Evolutionary conservation across 768 basidiomycete genomes (phyloP).

Genomic region (Amanita pallidorosea): DNA sequence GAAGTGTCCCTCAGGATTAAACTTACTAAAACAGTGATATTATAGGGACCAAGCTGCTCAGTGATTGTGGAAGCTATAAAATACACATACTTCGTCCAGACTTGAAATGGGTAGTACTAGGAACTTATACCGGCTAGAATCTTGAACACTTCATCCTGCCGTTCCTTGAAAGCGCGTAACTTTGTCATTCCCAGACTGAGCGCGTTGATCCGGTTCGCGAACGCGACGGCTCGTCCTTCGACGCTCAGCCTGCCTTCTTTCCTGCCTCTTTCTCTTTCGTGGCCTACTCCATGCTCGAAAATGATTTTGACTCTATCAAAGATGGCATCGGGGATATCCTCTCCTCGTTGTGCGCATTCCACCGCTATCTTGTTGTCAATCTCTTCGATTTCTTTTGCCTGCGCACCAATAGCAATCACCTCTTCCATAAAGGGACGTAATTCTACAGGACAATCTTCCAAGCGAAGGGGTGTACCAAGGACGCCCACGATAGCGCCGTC

Average conservation of each 20-base stretch:
- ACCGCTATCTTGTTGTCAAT: constrained; percentile 49
- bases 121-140: constrained; percentile 42
- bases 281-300: constrained; percentile 50
- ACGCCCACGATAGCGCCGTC: constrained; percentile 44
- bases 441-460: constrained; percentile 48
- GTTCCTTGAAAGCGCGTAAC: constrained; percentile 60
- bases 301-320: constrained; percentile 51
- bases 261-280: constrained; percentile 17
- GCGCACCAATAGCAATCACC: constrained; percentile 41
- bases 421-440: constrained; percentile 69
- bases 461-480: constrained; percentile 42
- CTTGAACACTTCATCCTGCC: constrained; percentile 62
- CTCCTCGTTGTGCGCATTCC: constrained; percentile 21
- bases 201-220: constrained; percentile 70
- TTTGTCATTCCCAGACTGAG: constrained; percentile 63
- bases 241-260: constrained; percentile 35
- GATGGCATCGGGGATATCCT: constrained; percentile 28
- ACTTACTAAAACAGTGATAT: too few relatives aligned
- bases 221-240: constrained; percentile 55
- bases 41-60: too few relatives aligned
- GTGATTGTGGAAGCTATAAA: too few relatives aligned
- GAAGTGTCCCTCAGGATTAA: too few relatives aligned
- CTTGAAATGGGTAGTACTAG: not conserved
- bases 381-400: constrained; percentile 36
- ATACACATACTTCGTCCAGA: too few relatives aligned